phyloP scores from a whole-genome alignment of 306 rosid genomes.

The Quercus glauca region DNA sequence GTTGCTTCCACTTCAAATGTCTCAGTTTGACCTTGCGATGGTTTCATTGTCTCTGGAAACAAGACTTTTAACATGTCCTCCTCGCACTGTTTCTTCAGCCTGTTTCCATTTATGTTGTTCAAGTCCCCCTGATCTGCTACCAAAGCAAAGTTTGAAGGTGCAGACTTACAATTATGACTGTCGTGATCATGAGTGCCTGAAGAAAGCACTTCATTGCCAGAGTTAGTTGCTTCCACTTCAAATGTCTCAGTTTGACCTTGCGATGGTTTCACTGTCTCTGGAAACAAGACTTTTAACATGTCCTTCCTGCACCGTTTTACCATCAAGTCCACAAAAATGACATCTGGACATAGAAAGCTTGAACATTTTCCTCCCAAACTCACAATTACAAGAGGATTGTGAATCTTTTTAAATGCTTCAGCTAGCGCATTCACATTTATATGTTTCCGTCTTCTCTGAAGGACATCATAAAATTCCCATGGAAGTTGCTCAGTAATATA shows the following conservation, averaged over 20 bases:
- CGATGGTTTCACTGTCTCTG: constrained; percentile 2
- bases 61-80: constrained; percentile 19
- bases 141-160: constrained; percentile 4
- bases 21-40: neutral
- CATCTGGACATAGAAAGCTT: constrained; percentile 25
- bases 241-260: neutral
- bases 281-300: constrained; percentile 30
- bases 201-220: constrained; percentile 4
- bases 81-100: neutral
- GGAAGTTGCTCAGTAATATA: constrained; percentile 36
- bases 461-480: constrained; percentile 14
- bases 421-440: constrained; percentile 31
- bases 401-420: constrained; percentile 39
- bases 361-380: constrained; percentile 14
- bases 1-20: neutral
- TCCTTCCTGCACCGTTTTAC: constrained; percentile 8
- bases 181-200: neutral
- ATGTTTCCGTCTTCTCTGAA: constrained; percentile 18
- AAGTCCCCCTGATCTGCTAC: neutral
- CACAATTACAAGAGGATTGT: constrained; percentile 51
- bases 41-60: constrained; percentile 27
- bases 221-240: neutral
- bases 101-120: neutral
- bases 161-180: neutral
- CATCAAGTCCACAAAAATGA: constrained; percentile 35